Evolutionary conservation across 2,329 filamentous ascomycete species (phyloP).

Genomic region (Tricladium varicosporioides): DNA sequence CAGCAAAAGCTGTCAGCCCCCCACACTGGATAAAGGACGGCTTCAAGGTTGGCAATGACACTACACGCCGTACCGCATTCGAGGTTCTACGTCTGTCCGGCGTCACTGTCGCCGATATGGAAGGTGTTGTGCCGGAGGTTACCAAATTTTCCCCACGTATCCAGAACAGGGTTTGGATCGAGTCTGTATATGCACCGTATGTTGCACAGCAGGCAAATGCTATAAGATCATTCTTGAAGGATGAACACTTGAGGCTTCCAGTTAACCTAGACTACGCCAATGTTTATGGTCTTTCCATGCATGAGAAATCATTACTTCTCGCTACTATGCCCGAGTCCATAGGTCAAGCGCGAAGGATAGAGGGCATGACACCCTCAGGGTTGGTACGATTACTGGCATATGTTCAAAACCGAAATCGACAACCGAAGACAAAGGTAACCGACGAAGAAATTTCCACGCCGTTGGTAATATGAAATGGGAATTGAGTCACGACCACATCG

Average conservation of each 20-base stretch:
- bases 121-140: constrained; percentile 55
- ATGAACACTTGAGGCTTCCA: constrained; percentile 74
- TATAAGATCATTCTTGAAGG: constrained; percentile 66
- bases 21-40: constrained; percentile 68
- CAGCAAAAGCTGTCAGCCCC: constrained; percentile 55
- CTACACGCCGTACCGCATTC: constrained; percentile 67
- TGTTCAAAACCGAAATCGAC: constrained; percentile 40
- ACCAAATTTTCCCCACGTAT: constrained; percentile 55
- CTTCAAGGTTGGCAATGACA: constrained; percentile 66
- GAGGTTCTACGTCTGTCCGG: constrained; percentile 73
- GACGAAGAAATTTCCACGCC: not conserved
- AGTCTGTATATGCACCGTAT: constrained; percentile 85
- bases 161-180: constrained; percentile 70
- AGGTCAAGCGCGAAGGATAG: constrained; percentile 83
- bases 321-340: constrained; percentile 76
- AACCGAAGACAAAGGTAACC: not conserved
- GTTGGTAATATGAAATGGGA: no score
- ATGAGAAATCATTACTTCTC: constrained; percentile 71
- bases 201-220: constrained; percentile 68
- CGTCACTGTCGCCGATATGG: constrained; percentile 56
- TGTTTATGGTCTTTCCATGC: constrained; percentile 73
- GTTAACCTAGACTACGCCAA: constrained; percentile 71
- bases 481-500: no score
- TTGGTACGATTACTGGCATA: constrained; percentile 60
- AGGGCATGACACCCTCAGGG: constrained; percentile 69